A percentile compares a stretch with the other conserved stretches of the same genome.
phyloP scores from a whole-genome alignment of 2,329 filamentous ascomycete genomes.

The Pyricularia grisea region DNA sequence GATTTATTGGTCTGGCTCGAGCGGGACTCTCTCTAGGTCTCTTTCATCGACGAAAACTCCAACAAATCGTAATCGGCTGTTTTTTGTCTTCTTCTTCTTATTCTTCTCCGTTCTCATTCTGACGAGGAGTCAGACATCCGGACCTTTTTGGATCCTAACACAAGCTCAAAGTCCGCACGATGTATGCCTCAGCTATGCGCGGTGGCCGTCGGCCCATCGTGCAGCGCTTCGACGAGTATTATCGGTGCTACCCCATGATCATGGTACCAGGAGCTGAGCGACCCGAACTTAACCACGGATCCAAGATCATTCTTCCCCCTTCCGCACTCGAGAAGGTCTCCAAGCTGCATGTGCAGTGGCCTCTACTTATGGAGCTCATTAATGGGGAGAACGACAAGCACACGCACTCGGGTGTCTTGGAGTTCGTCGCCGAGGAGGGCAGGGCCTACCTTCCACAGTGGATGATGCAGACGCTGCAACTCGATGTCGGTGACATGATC shows the following conservation, averaged over 20 bases:
- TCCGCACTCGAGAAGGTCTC: constrained; percentile 96
- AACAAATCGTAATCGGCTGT: background rate
- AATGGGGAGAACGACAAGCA: constrained; percentile 74
- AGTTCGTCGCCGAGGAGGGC: constrained; percentile 96
- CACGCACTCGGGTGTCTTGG: constrained; percentile 89
- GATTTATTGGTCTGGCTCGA: background rate
- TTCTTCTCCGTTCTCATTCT: background rate
- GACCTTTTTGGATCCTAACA: background rate
- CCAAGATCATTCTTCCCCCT: constrained; percentile 95
- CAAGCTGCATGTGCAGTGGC: constrained; percentile 90
- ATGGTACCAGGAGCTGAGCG: constrained; percentile 91
- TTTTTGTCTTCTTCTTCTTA: too few species aligned
- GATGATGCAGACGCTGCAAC: constrained; percentile 87
- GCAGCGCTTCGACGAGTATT: constrained; percentile 95
- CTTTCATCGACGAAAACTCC: background rate
- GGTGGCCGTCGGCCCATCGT: constrained; percentile 37
- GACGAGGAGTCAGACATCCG: background rate
- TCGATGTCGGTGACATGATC: constrained; percentile 89
- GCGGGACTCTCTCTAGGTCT: background rate
- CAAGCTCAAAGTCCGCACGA: constrained; percentile 29
- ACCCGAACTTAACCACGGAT: constrained; percentile 86
- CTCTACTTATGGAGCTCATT: constrained; percentile 90
- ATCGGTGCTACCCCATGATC: constrained; percentile 88
- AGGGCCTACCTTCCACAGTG: constrained; percentile 94
- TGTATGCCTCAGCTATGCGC: constrained; percentile 36